phyloP scores from a whole-genome alignment of 371 early-diverging fungal species.

The Mortierella sp. region DNA sequence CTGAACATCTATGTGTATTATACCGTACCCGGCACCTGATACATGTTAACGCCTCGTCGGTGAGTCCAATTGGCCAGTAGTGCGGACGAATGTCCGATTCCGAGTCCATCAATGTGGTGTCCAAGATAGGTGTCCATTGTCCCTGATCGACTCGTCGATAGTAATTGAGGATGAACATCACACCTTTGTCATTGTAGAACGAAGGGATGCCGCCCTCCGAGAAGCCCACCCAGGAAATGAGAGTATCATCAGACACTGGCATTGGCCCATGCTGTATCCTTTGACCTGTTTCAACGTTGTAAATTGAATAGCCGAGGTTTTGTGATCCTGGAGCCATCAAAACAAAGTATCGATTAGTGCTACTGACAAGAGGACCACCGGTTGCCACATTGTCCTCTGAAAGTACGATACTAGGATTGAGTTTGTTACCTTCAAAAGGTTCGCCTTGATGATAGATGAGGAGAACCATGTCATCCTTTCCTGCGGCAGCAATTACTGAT shows the following conservation, averaged over 20 bases:
- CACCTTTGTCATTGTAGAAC: constrained; percentile 74
- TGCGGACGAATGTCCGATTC: constrained; percentile 55
- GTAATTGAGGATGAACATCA: constrained; percentile 68
- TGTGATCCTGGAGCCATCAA: constrained; percentile 57
- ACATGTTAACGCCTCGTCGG: constrained; percentile 70
- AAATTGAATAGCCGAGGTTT: constrained; percentile 73
- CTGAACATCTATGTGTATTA: too few species aligned
- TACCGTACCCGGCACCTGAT: constrained; percentile 70
- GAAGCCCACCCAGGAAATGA: constrained; percentile 87
- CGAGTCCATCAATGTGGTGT: constrained; percentile 56
- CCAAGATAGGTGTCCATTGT: constrained; percentile 82
- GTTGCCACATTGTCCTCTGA: too few species aligned
- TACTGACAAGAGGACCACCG: too few species aligned
- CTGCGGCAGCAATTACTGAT: constrained; percentile 72
- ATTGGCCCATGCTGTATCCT: constrained; percentile 70
- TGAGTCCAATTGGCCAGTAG: constrained; percentile 85
- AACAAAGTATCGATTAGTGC: too few species aligned
- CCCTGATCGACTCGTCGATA: constrained; percentile 69
- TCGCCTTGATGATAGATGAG: constrained; percentile 64
- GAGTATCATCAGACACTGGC: constrained; percentile 71
- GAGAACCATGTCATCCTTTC: constrained; percentile 62
- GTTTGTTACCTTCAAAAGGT: constrained; percentile 54
- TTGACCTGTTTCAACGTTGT: constrained; percentile 69
- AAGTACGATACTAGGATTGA: too few species aligned
- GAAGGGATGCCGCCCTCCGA: constrained; percentile 80